Evolutionary conservation across 345 rosid genomes (phyloP).

Genomic region (Euclidium syriacum): DNA sequence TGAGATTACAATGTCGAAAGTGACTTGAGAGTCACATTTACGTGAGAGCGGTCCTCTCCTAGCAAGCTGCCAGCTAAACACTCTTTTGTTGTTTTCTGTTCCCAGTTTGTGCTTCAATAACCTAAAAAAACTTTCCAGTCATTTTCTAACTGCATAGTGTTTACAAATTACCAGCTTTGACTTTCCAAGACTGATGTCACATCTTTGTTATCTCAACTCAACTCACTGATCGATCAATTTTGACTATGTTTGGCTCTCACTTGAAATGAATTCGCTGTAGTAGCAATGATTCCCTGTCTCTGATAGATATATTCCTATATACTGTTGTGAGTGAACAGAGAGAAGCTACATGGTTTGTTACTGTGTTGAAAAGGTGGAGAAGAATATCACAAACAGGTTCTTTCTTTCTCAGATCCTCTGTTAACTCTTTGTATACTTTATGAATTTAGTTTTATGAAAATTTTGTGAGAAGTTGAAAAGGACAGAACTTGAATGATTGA

Average conservation of each 20-base stretch:
- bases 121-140: slow-evolving; percentile 10
- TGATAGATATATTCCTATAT: not conserved
- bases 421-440: slow-evolving; percentile 1
- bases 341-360: slow-evolving; percentile 5
- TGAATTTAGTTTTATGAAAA: not conserved
- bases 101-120: slow-evolving; percentile 4
- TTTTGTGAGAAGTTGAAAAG: slow-evolving; percentile 19
- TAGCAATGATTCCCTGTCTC: not conserved
- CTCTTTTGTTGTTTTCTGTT: slow-evolving; percentile 26
- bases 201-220: not conserved
- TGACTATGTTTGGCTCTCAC: not conserved
- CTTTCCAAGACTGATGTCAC: not conserved
- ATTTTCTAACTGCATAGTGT: slow-evolving; percentile 14
- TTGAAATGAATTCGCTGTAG: not conserved
- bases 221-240: too few species aligned
- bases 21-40: slow-evolving; percentile 35
- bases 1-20: slow-evolving; percentile 32
- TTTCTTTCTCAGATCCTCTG: not conserved
- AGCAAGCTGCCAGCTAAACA: slow-evolving; percentile 32
- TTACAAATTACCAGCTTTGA: slow-evolving; percentile 10
- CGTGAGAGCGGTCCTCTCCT: slow-evolving; percentile 30
- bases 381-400: slow-evolving; percentile 14
- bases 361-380: slow-evolving; percentile 3
- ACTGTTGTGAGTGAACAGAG: slow-evolving; percentile 18
- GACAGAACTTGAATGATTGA: slow-evolving; percentile 26